Percentiles rank a stretch among this genome's conserved stretches.
Conservation (phyloP, 345 rosid genomes). For the Citrus cavaleriei region DNA sequence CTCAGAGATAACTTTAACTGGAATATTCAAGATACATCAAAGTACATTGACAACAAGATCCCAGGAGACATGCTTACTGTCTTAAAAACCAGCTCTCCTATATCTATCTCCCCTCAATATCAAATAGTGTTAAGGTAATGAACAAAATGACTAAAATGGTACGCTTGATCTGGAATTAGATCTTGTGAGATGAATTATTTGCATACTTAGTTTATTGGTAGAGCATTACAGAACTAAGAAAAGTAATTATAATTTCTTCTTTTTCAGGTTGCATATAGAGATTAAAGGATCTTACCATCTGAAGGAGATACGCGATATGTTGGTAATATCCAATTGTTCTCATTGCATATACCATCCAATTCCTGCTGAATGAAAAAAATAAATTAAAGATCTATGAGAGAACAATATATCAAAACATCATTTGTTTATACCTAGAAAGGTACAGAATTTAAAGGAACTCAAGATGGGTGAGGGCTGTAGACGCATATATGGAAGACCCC, state of each 20-base stretch:
- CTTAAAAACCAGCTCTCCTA: background rate
- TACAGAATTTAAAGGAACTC: background rate
- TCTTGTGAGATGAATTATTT: background rate
- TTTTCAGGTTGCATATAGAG: background rate
- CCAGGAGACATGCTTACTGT: background rate
- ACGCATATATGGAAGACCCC: background rate
- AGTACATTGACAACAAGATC: background rate
- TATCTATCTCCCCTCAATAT: background rate
- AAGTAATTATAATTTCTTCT: background rate
- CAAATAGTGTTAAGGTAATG: background rate
- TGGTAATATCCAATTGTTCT: conserved; percentile 62
- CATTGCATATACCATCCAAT: conserved; percentile 51
- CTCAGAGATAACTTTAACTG: background rate
- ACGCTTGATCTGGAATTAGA: background rate
- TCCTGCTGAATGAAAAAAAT: conserved; percentile 37
- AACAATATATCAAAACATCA: background rate
- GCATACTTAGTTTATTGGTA: background rate
- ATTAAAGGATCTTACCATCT: conserved; percentile 48
- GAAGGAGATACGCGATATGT: conserved; percentile 39
- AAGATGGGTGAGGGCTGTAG: background rate
- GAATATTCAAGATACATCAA: background rate
- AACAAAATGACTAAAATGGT: background rate
- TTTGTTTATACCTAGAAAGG: background rate
- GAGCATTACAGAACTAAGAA: background rate
- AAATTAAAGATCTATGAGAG: background rate